These are phyloP conservation scores for Knoxia roxburghii DNA, from an alignment of 257 asterid species.

Conservation along the genomic window DNA sequence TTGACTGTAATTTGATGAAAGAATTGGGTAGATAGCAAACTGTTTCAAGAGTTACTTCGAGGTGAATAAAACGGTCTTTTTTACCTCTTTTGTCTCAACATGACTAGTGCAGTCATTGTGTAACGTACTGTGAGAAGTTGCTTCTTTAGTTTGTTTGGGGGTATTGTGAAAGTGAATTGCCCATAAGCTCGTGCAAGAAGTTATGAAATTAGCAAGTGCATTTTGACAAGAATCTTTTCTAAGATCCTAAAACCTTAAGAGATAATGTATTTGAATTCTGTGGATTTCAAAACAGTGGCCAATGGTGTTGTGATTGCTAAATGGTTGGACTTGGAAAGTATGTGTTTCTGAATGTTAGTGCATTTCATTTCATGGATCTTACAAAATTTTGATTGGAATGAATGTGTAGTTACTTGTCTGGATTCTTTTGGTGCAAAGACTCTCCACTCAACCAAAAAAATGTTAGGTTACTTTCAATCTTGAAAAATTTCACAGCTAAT, in stretches of 20 bases:
- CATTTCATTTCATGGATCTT: not conserved
- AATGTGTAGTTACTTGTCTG: not conserved
- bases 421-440: not conserved
- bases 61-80: not conserved
- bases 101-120: not conserved
- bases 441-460: not conserved
- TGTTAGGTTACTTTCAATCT: not conserved
- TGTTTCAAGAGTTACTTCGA: not conserved
- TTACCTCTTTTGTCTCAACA: too few species aligned
- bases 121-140: not conserved
- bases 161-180: not conserved
- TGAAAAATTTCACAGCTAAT: not conserved
- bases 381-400: not conserved
- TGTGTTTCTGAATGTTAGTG: not conserved
- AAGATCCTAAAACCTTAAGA: not conserved
- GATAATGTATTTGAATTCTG: not conserved
- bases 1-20: not conserved
- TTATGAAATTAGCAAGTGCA: not conserved
- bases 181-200: conserved; percentile 2
- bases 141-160: not conserved
- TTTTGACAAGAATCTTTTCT: not conserved
- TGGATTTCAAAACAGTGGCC: not conserved
- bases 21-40: not conserved
- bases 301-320: not conserved
- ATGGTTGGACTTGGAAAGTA: not conserved